Conservation (phyloP, 495 filamentous ascomycete species). For the Mytilinidion resinicola region DNA sequence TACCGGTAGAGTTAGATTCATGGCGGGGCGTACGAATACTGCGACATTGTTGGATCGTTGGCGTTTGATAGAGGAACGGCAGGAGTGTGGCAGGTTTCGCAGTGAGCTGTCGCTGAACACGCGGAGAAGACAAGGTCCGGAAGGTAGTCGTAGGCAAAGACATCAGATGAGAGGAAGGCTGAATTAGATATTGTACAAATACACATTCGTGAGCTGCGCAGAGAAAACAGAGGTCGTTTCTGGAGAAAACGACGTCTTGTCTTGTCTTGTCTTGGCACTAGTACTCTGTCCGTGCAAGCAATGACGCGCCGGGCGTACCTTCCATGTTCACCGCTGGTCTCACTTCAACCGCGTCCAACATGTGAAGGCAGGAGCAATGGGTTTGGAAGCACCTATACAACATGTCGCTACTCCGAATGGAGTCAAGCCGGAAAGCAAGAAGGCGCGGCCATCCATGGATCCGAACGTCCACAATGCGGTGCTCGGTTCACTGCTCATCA, state of each 20-base stretch:
- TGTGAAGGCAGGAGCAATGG: neutral
- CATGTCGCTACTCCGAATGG: neutral
- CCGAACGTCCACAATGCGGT: conserved; percentile 42
- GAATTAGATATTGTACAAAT: too few species aligned
- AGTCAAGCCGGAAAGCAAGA: neutral
- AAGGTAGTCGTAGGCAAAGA: neutral
- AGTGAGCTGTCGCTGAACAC: neutral
- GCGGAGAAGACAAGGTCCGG: neutral
- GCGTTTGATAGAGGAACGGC: conserved; percentile 67
- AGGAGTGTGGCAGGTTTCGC: conserved; percentile 31
- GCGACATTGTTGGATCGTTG: conserved; percentile 27
- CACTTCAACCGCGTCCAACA: too few species aligned
- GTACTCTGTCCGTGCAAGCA: too few species aligned
- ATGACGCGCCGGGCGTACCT: too few species aligned
- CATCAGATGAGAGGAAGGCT: neutral
- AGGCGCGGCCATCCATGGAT: conserved; percentile 6
- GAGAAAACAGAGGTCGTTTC: too few species aligned
- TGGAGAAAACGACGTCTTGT: too few species aligned
- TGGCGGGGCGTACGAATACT: neutral
- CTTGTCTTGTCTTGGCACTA: too few species aligned
- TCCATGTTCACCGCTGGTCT: too few species aligned
- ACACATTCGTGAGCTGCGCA: too few species aligned
- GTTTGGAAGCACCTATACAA: neutral
- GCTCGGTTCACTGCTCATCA: conserved; percentile 40
- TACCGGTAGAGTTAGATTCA: conserved; percentile 1